Percentiles rank a stretch among this genome's conserved stretches.
These are phyloP conservation scores for Vaccinium vitisidaea DNA, from an alignment of 148 eudicot genomes.

Conservation along the genomic window DNA sequence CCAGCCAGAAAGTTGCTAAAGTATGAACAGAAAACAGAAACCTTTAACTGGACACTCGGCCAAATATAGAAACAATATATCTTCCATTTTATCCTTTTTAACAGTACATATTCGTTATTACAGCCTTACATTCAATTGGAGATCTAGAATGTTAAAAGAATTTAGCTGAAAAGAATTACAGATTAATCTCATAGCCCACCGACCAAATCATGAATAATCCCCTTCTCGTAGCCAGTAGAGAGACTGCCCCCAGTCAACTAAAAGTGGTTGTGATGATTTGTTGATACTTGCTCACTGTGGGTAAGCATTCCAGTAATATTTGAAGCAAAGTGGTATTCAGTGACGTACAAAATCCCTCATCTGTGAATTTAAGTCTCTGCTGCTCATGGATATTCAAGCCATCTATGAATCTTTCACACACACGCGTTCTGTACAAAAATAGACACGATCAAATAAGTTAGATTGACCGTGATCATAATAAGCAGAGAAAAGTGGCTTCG, in stretches of 20 bases:
- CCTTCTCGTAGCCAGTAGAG: background rate
- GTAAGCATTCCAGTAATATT: background rate
- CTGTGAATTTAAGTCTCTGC: background rate
- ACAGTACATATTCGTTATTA: background rate
- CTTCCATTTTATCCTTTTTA: background rate
- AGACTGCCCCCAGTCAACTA: background rate
- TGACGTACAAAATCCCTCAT: background rate
- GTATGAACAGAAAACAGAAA: background rate
- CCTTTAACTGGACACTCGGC: background rate
- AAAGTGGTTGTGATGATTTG: background rate
- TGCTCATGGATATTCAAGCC: background rate
- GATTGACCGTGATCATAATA: background rate
- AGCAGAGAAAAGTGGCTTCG: background rate
- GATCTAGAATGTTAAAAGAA: background rate
- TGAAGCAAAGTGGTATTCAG: slow-evolving; percentile 8
- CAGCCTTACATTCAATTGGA: background rate
- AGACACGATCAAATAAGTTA: background rate
- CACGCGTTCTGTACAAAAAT: slow-evolving; percentile 54
- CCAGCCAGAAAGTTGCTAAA: background rate
- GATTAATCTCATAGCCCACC: background rate
- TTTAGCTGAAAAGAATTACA: slow-evolving; percentile 19
- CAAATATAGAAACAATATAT: background rate
- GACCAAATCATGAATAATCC: background rate
- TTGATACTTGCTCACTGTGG: background rate
- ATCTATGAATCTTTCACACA: slow-evolving; percentile 56